These are phyloP conservation scores for Sporothrix variecibatus DNA, from an alignment of 2,329 filamentous ascomycete species.

Conservation along the genomic window DNA sequence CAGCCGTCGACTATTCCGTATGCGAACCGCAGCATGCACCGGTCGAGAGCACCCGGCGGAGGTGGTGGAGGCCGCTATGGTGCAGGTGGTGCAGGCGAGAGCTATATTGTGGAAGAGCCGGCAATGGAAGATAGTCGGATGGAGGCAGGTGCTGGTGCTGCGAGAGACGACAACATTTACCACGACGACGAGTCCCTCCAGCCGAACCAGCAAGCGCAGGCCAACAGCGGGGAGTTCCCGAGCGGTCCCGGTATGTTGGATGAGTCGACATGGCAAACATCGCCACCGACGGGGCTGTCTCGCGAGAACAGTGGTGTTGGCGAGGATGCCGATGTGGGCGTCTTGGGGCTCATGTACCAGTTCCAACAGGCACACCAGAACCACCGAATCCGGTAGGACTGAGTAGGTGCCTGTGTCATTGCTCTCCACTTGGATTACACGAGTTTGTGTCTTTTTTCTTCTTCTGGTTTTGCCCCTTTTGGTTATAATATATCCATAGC, in stretches of 20 bases:
- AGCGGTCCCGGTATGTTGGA: conserved; percentile 51
- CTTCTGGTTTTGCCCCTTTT: background rate
- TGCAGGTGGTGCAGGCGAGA: conserved; percentile 50
- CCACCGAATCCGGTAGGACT: conserved; percentile 37
- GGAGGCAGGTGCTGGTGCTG: background rate
- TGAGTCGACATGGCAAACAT: conserved; percentile 62
- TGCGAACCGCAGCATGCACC: conserved; percentile 50
- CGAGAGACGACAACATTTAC: conserved; percentile 37
- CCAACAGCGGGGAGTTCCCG: conserved; percentile 55
- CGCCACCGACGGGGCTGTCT: conserved; percentile 53
- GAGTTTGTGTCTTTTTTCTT: background rate
- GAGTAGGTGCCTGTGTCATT: background rate
- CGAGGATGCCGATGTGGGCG: conserved; percentile 54
- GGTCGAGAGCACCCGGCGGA: conserved; percentile 41
- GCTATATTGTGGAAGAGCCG: conserved; percentile 58
- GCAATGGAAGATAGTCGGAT: conserved; percentile 42
- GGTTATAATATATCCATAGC: background rate
- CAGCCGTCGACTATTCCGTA: conserved; percentile 60
- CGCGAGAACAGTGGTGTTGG: conserved; percentile 54
- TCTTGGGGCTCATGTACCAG: conserved; percentile 60
- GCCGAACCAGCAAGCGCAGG: conserved; percentile 12
- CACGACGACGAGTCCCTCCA: conserved; percentile 57
- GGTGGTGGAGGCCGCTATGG: conserved; percentile 36
- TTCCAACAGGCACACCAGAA: conserved; percentile 59
- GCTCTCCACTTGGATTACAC: background rate